Percentiles rank a stretch among this genome's conserved stretches.
These are phyloP conservation scores for Potentilla sterilis DNA, from an alignment of 306 rosid genomes.

Conservation along the genomic window DNA sequence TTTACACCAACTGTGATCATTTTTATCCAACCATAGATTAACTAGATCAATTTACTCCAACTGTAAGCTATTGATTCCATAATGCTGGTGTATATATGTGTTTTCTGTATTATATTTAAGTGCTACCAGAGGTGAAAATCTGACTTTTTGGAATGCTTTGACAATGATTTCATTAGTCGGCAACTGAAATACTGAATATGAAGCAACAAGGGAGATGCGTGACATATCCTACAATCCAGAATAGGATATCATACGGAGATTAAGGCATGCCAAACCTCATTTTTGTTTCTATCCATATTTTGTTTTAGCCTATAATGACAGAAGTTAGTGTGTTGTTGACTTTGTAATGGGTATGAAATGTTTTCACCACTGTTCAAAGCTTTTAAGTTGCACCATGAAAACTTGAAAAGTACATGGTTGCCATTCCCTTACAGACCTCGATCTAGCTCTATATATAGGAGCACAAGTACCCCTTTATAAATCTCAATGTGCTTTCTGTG, in stretches of 20 bases:
- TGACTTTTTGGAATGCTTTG: neutral
- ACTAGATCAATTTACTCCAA: neutral
- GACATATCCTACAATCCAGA: slow-evolving; percentile 1
- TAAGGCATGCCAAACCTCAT: slow-evolving; percentile 9
- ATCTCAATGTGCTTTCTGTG: slow-evolving; percentile 6
- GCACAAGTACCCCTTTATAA: neutral
- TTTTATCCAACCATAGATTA: neutral
- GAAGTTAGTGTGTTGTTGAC: slow-evolving; percentile 21
- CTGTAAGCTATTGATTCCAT: neutral
- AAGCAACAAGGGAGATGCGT: neutral
- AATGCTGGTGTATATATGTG: neutral
- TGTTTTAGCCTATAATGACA: neutral
- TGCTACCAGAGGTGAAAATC: neutral
- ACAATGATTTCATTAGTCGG: slow-evolving; percentile 11
- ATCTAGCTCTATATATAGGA: slow-evolving; percentile 7
- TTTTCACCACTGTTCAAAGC: neutral
- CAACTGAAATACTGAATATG: neutral
- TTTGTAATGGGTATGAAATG: slow-evolving; percentile 12
- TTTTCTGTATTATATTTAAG: neutral
- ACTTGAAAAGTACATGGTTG: neutral
- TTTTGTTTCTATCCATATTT: neutral
- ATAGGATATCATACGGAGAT: neutral
- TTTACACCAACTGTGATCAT: neutral
- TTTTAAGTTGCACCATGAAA: slow-evolving; percentile 17
- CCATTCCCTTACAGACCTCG: neutral